A percentile compares a stretch with the other conserved stretches of the same genome.
phyloP scores from a whole-genome alignment of 495 filamentous ascomycete genomes.

The Achaetomiella virescens region DNA sequence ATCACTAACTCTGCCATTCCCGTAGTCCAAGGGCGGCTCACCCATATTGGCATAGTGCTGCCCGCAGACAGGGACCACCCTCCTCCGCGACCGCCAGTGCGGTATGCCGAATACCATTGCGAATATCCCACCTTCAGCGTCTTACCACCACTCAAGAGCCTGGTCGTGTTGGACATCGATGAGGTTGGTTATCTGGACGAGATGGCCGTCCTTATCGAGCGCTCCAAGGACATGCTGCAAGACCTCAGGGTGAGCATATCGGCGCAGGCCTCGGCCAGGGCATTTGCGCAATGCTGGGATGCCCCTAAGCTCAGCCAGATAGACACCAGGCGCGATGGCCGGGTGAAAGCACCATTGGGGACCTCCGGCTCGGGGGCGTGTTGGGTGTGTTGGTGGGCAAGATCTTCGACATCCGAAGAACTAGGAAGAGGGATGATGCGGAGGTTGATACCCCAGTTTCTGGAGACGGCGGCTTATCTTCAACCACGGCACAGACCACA shows the following conservation, averaged over 20 bases:
- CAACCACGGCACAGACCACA: constrained; percentile 1
- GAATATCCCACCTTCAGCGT: constrained; percentile 85
- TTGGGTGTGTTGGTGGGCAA: constrained; percentile 64
- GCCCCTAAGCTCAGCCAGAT: constrained; percentile 51
- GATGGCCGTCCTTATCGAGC: constrained; percentile 72
- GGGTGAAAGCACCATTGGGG: constrained; percentile 42
- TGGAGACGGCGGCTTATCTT: background rate
- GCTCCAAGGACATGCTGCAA: constrained; percentile 58
- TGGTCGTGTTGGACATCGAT: constrained; percentile 85
- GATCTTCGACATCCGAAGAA: constrained; percentile 53
- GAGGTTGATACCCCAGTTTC: background rate
- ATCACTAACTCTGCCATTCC: constrained; percentile 30
- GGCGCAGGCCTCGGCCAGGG: constrained; percentile 44
- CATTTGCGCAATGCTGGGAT: constrained; percentile 61
- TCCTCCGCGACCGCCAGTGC: constrained; percentile 21
- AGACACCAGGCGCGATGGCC: constrained; percentile 49
- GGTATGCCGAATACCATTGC: constrained; percentile 45
- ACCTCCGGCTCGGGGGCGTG: constrained; percentile 58
- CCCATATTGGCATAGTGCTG: constrained; percentile 37
- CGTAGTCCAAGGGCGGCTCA: constrained; percentile 36
- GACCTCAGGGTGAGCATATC: constrained; percentile 81
- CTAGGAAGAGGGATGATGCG: constrained; percentile 9
- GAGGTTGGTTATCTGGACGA: constrained; percentile 84
- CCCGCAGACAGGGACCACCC: constrained; percentile 25
- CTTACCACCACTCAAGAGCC: constrained; percentile 70